A percentile compares a stretch with the other conserved stretches of the same genome.
These are phyloP conservation scores for Turritis glabra DNA, from an alignment of 345 rosid species.

Conservation along the genomic window DNA sequence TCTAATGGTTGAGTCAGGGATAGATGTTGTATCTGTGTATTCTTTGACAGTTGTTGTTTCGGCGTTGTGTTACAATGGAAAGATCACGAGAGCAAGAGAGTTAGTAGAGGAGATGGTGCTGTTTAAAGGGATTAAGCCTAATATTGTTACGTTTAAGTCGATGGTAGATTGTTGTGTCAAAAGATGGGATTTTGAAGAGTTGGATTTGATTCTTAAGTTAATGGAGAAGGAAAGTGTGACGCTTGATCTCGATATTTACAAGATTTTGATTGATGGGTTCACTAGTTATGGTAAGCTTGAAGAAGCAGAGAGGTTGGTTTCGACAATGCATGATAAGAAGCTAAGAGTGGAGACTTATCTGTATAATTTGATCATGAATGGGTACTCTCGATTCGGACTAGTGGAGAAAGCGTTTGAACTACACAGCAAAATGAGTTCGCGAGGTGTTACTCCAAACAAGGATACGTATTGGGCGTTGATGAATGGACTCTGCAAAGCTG, in stretches of 20 bases:
- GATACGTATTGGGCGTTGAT: slow-evolving; percentile 52
- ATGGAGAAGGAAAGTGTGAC: slow-evolving; percentile 48
- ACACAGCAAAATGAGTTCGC: slow-evolving; percentile 43
- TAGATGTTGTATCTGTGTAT: slow-evolving; percentile 45
- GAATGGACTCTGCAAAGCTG: slow-evolving; percentile 45
- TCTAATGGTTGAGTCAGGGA: slow-evolving; percentile 46
- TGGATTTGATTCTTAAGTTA: slow-evolving; percentile 44
- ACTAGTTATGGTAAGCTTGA: slow-evolving; percentile 48
- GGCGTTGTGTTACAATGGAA: slow-evolving; percentile 50
- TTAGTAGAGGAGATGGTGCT: slow-evolving; percentile 45
- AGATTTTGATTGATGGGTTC: slow-evolving; percentile 49
- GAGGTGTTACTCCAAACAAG: slow-evolving; percentile 41
- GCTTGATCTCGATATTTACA: slow-evolving; percentile 42
- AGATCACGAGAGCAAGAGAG: slow-evolving; percentile 48
- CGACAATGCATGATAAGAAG: slow-evolving; percentile 48
- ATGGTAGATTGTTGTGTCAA: slow-evolving; percentile 52
- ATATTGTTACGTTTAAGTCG: slow-evolving; percentile 46
- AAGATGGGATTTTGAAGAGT: slow-evolving; percentile 58
- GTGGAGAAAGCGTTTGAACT: slow-evolving; percentile 40
- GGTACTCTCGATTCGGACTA: slow-evolving; percentile 38
- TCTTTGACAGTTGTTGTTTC: slow-evolving; percentile 48
- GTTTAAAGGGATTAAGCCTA: slow-evolving; percentile 43
- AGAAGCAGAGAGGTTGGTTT: slow-evolving; percentile 50
- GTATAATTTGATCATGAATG: slow-evolving; percentile 48
- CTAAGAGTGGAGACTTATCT: slow-evolving; percentile 45